Evolutionary conservation across 2,329 filamentous ascomycete genomes (phyloP), one percentile per base, ranked within the genome.

Genomic region (Dothiorella sarmentorum): DNA sequence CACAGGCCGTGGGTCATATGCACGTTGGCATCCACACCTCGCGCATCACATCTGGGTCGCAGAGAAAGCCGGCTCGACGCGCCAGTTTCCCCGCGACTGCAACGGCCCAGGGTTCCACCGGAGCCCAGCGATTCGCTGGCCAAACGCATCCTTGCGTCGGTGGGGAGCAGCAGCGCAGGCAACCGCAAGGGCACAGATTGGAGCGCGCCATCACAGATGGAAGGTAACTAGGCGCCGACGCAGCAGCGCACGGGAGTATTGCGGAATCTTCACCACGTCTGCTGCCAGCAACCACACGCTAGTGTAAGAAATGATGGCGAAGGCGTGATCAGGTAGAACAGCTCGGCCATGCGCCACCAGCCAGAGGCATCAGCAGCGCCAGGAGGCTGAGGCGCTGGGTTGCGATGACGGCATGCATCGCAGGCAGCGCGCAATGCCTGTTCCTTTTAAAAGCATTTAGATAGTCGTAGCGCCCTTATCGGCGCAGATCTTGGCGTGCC

Each of bases 341-440:
- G 29, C 35, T 57, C 55, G 55, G 40, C 31, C 55, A 57, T 37
- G 55, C 55, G 55, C 55, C 55, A 49, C 42, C 42, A 27, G 55
- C 55, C 22, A 35, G 40, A 15, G 24, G 18, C 17, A 15, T 18
- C 27, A 27, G 29, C 29, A 47, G 24, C 33, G 49, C 26, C 20
- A 24, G 35, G 49, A 53, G 49, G 49, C 49, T 53, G 33, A 40
- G 18, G 47, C 7, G 33, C 18, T 31, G 33, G 33, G 33, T 24
- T 9, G 35, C 33, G 42, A 57, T 57, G 55, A 57, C 55, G 55
- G 55, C 55, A 57, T 57, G 22, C 20, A 11, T 15, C 7, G 18
- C 6, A 27, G 47, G 17, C 33, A 38, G 33, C 49, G 35, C 49
- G 49, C 47, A 7, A 52, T 52, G 47, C 47, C 45, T 52, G 47